Percentiles rank a stretch among this genome's conserved stretches.
Evolutionary conservation across 23 red algal species (phyloP).

Genomic region (Chondrus crispus): DNA sequence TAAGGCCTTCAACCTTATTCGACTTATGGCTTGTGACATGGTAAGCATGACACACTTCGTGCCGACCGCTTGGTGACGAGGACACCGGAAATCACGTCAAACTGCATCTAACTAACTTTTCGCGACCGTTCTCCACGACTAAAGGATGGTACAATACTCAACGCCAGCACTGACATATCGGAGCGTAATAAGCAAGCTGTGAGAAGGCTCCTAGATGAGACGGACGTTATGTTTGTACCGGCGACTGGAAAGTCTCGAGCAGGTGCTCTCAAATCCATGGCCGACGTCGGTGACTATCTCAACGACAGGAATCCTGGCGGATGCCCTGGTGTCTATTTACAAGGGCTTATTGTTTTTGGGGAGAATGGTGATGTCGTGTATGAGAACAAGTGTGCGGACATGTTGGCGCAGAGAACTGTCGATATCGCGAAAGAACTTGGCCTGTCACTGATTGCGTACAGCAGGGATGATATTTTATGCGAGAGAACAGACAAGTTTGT

Average conservation of each 20-base stretch:
- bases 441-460: slow-evolving; percentile 78
- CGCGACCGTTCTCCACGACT: neutral
- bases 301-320: slow-evolving; percentile 27
- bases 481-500: slow-evolving; percentile 62
- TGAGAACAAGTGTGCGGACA: slow-evolving; percentile 37
- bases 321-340: slow-evolving; percentile 83
- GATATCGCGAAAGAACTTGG: slow-evolving; percentile 36
- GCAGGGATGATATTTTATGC: slow-evolving; percentile 80
- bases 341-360: slow-evolving; percentile 81
- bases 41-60: neutral
- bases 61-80: neutral
- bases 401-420: slow-evolving; percentile 46
- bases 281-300: slow-evolving; percentile 48
- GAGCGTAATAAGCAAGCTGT: neutral
- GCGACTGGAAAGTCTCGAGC: slow-evolving; percentile 90
- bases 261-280: slow-evolving; percentile 70
- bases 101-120: neutral
- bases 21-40: slow-evolving; percentile 57
- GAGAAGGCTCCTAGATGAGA: neutral
- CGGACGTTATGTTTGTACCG: slow-evolving; percentile 48
- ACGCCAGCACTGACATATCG: slow-evolving; percentile 1
- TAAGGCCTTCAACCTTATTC: too few species aligned
- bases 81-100: neutral
- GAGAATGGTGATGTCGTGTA: slow-evolving; percentile 62
- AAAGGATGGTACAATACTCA: slow-evolving; percentile 52